These are phyloP conservation scores for Peniophora sp. DNA, from an alignment of 1,284 basidiomycete genomes.

Conservation along the genomic window DNA sequence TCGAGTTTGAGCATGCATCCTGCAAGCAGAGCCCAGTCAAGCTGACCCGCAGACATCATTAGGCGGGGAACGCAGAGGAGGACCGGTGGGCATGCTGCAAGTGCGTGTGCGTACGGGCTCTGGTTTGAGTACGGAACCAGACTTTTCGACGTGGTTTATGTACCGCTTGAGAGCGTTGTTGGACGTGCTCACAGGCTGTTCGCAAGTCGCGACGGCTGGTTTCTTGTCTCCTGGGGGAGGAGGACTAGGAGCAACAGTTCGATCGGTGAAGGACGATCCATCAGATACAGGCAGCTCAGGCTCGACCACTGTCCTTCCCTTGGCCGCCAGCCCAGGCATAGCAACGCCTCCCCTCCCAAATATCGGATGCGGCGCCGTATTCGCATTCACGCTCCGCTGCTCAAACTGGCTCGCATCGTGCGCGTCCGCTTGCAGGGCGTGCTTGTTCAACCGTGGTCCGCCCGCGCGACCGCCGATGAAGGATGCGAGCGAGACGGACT, in stretches of 20 bases:
- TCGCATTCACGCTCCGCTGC: conserved; percentile 38
- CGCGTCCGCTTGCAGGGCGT: conserved; percentile 62
- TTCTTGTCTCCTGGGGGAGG: neutral
- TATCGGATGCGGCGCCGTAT: conserved; percentile 54
- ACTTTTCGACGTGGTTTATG: conserved; percentile 25
- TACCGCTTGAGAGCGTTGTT: conserved; percentile 24
- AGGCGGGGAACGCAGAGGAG: conserved; percentile 19
- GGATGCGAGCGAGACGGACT: conserved; percentile 61
- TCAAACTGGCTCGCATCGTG: conserved; percentile 59
- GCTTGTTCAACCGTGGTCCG: conserved; percentile 62
- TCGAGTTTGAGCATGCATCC: conserved; percentile 48
- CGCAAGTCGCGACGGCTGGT: conserved; percentile 13
- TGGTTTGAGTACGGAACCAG: neutral
- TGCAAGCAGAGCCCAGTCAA: conserved; percentile 45
- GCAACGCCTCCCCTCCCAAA: conserved; percentile 70
- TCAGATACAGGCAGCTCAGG: no score
- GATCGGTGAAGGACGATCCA: conserved; percentile 10
- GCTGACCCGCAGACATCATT: no score
- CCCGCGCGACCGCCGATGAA: conserved; percentile 72
- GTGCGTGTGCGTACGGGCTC: conserved; percentile 24
- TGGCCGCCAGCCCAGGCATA: conserved; percentile 56
- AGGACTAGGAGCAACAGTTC: neutral
- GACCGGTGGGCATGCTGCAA: conserved; percentile 22
- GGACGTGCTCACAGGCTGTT: conserved; percentile 27
- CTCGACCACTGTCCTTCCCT: conserved; percentile 11